Conservation (phyloP, 1,284 basidiomycete genomes). For the Fistulinella staudtii region DNA sequence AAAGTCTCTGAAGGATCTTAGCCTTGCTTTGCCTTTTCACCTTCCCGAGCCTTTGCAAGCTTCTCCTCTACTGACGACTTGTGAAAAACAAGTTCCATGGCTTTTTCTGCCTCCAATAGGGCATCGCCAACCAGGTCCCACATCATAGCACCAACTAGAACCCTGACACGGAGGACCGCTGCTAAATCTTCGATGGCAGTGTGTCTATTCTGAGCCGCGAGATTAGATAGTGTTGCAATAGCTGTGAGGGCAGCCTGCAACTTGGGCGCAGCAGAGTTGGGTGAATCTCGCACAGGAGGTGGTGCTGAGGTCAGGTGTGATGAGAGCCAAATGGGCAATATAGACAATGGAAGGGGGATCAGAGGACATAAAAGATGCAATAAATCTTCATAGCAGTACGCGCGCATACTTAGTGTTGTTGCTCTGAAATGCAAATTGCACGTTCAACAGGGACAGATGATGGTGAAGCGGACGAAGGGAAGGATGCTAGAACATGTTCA, state of each 20-base stretch:
- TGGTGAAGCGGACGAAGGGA: conserved; percentile 55
- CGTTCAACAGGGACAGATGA: conserved; percentile 55
- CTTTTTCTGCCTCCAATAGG: conserved; percentile 42
- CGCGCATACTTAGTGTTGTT: conserved; percentile 58
- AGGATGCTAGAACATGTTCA: conserved; percentile 44
- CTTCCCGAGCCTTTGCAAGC: conserved; percentile 2
- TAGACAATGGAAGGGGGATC: conserved; percentile 53
- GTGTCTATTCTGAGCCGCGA: conserved; percentile 42
- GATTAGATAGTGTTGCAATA: conserved; percentile 40
- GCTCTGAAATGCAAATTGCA: conserved; percentile 40
- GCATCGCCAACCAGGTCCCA: conserved; percentile 50
- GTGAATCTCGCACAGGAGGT: conserved; percentile 2
- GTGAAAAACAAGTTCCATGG: conserved; percentile 40
- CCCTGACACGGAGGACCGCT: conserved; percentile 47
- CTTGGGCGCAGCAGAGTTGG: conserved; percentile 12
- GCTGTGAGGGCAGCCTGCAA: conserved; percentile 39
- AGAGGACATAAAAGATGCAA: conserved; percentile 43
- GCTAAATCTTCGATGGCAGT: conserved; percentile 44
- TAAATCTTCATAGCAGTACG: conserved; percentile 49
- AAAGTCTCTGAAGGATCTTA: conserved; percentile 8
- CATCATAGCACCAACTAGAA: conserved; percentile 47
- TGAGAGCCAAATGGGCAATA: conserved; percentile 48
- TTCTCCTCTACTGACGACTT: conserved; percentile 7
- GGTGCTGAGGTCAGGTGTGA: conserved; percentile 39
- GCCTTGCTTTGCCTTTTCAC: conserved; percentile 18